Evolutionary conservation across 108 stramenopile species (phyloP), one percentile per base, ranked within the genome.

Genomic region (Skeletonema marinoi): DNA sequence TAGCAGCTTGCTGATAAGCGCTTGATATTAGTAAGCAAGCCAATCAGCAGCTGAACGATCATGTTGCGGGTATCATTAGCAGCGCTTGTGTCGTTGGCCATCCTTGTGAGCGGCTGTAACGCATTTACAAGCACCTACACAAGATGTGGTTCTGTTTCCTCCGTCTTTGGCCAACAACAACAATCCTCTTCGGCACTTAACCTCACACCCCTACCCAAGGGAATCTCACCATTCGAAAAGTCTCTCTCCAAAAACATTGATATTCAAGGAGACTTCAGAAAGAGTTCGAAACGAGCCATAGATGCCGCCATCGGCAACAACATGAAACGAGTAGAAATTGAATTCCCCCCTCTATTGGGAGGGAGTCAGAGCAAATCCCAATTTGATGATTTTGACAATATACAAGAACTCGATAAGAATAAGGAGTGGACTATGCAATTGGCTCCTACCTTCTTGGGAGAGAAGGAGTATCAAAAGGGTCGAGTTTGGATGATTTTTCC

Each of bases 361-460:
- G 93, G 89, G 30, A 78, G 68, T 21, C 60, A 90, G 50, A 68
- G 71, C 32, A 96, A 96, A 65, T 81, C 82, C 9, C 88, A 88
- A 68, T 96, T 96, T 79, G 95, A 96, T 69, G 95, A 96, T 71
- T 93, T 93, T 87, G 93, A 93, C 74, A 96, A 96, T 73, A 81
- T 96, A 12, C 88, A 90, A 71, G 92, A 93, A 78, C 67, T 96
- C 41, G 81, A 96, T 71, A 66, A 78, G 66, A 96, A 96, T 75
- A 88, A 83, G 44, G 93, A 92, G 74, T 96, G 89, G 90, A 86
- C 88, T 61, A 87, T 92, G 58, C 78, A 86, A 51, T 73, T 84
- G 64, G 72, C 87, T 0, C 87, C 89, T 7, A 65, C 61, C 11
- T 78, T 94, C 25, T 51, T 75, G 33, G 74, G 80, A 19, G 71